These are phyloP conservation scores for Chrysopogon serrulatus DNA, from an alignment of 176 grass and related monocot species.

Conservation along the genomic window DNA sequence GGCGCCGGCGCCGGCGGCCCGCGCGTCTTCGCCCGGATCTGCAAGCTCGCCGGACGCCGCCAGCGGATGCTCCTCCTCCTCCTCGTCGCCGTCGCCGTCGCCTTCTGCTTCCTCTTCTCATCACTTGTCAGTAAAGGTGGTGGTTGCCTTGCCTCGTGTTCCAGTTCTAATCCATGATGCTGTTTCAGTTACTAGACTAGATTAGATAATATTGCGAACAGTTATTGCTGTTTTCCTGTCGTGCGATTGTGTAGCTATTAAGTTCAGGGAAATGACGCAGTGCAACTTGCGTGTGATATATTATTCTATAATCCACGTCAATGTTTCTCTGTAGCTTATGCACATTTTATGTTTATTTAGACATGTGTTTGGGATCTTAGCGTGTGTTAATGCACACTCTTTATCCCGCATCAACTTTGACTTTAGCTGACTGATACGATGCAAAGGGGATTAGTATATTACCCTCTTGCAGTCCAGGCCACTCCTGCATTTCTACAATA, in stretches of 20 bases:
- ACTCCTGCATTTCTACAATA: too few relatives aligned
- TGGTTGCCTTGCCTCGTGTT: neutral
- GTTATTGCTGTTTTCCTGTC: neutral
- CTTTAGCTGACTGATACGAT: neutral
- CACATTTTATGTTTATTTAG: neutral
- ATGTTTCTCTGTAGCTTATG: neutral
- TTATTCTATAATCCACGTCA: neutral
- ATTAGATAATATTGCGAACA: neutral
- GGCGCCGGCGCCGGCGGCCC: constrained; percentile 27
- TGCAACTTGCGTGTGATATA: neutral
- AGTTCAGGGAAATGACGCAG: neutral
- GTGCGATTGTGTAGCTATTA: neutral
- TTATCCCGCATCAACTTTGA: constrained; percentile 3
- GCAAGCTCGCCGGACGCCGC: constrained; percentile 57
- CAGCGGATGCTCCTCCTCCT: constrained; percentile 70
- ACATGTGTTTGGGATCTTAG: neutral
- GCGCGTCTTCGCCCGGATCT: constrained; percentile 58
- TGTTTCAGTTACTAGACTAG: neutral
- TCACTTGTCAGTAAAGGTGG: constrained; percentile 75
- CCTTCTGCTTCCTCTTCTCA: constrained; percentile 51
- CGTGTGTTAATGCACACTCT: neutral
- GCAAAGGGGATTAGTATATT: neutral
- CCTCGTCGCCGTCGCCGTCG: constrained; percentile 36
- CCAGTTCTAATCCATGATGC: neutral
- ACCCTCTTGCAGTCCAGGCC: neutral